Evolutionary conservation across 306 rosid species (phyloP), one percentile per base, ranked within the genome.

Genomic region (Urtica urens): DNA sequence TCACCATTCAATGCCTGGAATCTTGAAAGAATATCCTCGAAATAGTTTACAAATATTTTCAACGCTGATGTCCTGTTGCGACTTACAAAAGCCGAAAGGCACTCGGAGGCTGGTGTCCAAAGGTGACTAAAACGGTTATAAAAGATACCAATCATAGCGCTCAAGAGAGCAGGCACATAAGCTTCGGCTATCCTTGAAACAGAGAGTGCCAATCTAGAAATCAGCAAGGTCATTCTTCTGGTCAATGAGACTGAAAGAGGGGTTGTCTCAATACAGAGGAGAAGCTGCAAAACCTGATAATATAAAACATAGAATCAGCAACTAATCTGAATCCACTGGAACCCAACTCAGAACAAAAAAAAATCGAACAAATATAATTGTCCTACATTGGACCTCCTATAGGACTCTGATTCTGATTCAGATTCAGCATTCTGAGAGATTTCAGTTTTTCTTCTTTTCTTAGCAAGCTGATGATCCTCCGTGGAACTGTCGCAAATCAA

Each of bases 61-160:
- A 93, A 81, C 46, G 74, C 82, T 39, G 55, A 65, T 38, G 38
- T 50, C 22, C 56, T 58, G 74, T 79, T 59, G 46, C 54, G 61
- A 70, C 77, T 70, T 45, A 84, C 29, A 69, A 84, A 65, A 55
- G 78, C 80, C 35, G 87, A 73, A 56, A 84, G 78, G 67, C 97
- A 90, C 59, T 84, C 94, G 38, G 75, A 71, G 39, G 72, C 75
- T 53, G 93, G 87, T 70, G 46, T 53, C 95, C 95, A 84, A 63
- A 84, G 57, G 56, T 57, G 12, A 62, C 77, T 81, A 72, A 90
- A 90, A 17, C 92, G 84, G 60, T 74, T 81, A 46, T 77, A 77
- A 74, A 84, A 78, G 54, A 81, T 58, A 48, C 95, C 93, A 50
- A 90, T 49, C 57, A 84, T 59, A 62, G 78, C 85, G 46, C 69